These are phyloP conservation scores for Gillenia trifoliata DNA, from an alignment of 306 rosid species.

Conservation along the genomic window DNA sequence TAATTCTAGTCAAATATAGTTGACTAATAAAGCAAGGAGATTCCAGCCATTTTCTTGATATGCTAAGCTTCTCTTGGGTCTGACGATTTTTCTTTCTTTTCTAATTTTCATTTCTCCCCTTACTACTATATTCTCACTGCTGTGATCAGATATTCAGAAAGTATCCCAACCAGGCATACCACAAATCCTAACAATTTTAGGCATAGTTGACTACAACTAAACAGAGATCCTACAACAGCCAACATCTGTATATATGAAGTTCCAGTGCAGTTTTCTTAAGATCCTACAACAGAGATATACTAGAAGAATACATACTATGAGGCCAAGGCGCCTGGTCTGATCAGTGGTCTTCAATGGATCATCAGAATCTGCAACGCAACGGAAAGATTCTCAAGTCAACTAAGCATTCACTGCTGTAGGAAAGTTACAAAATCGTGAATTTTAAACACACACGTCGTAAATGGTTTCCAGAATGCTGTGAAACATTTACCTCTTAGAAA, in stretches of 20 bases:
- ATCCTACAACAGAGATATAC: neutral
- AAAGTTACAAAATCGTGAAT: neutral
- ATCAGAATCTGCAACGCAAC: slow-evolving; percentile 45
- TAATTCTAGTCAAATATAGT: neutral
- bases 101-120: neutral
- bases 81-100: neutral
- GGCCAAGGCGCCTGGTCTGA: slow-evolving; percentile 69
- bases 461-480: neutral
- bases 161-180: neutral
- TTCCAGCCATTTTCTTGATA: neutral
- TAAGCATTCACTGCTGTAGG: neutral
- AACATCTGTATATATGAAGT: neutral
- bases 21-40: neutral
- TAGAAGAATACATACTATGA: slow-evolving; percentile 48
- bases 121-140: neutral
- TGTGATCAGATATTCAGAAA: neutral
- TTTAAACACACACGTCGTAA: too few relatives aligned
- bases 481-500: slow-evolving; percentile 69
- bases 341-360: slow-evolving; percentile 82
- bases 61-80: neutral
- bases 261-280: neutral
- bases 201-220: neutral
- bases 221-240: too few relatives aligned
- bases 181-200: neutral
- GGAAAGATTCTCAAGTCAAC: neutral